Percentiles rank a stretch among this genome's conserved stretches.
phyloP scores from a whole-genome alignment of 208 protist species.

The Acanthamoeba royreba region DNA sequence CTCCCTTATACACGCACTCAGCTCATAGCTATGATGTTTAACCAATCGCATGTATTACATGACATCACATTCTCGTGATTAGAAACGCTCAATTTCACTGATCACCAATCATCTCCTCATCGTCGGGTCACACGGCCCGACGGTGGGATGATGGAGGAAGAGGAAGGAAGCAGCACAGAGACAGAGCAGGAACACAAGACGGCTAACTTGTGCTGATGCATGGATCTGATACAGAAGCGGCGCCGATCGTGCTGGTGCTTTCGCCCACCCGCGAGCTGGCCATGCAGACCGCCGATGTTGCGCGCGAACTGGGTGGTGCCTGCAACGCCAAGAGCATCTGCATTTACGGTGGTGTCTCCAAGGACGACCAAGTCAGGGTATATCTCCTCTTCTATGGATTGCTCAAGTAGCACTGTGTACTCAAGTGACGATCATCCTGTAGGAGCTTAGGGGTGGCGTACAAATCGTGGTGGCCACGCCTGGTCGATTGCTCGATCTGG shows the following conservation, averaged over 20 bases:
- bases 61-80: neutral
- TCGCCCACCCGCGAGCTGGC: slow-evolving; percentile 95
- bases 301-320: neutral
- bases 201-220: too few species aligned
- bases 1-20: neutral
- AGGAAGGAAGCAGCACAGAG: neutral
- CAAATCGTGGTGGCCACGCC: slow-evolving; percentile 94
- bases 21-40: neutral
- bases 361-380: slow-evolving; percentile 25
- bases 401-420: neutral
- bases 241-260: slow-evolving; percentile 90
- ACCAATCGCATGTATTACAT: slow-evolving; percentile 1
- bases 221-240: neutral
- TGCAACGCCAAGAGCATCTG: slow-evolving; percentile 30
- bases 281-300: slow-evolving; percentile 95
- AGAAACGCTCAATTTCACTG: too few species aligned
- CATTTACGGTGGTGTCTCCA: slow-evolving; percentile 43
- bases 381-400: neutral
- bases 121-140: neutral
- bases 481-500: slow-evolving; percentile 94
- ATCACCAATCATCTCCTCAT: neutral
- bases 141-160: too few species aligned
- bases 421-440: neutral
- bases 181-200: too few species aligned
- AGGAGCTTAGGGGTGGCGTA: slow-evolving; percentile 70